phyloP scores from a whole-genome alignment of 257 asterid species.

The Handroanthus guayacan region DNA sequence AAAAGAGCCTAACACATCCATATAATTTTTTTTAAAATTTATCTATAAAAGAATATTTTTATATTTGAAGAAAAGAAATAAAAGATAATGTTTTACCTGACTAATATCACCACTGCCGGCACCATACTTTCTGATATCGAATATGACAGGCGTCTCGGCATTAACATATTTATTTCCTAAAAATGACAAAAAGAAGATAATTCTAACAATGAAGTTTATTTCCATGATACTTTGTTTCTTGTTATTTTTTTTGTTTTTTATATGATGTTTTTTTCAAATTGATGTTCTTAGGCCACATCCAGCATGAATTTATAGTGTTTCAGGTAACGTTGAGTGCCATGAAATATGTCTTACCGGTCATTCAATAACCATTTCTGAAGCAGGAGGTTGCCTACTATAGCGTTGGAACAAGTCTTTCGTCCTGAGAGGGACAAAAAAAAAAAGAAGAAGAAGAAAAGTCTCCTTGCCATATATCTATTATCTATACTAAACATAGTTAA shows the following conservation, averaged over 20 bases:
- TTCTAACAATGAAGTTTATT: neutral
- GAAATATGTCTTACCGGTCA: neutral
- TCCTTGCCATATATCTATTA: too few species aligned
- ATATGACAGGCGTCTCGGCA: neutral
- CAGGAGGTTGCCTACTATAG: neutral
- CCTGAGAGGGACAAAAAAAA: too few species aligned
- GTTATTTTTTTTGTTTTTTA: neutral
- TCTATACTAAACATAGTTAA: too few species aligned
- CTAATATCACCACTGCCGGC: constrained; percentile 27
- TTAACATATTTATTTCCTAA: constrained; percentile 23
- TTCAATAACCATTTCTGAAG: neutral
- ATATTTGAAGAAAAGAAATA: neutral
- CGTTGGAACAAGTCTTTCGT: neutral
- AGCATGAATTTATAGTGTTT: constrained; percentile 11
- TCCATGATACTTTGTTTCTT: constrained; percentile 14
- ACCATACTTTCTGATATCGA: constrained; percentile 36
- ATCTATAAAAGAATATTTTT: neutral
- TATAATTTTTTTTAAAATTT: neutral
- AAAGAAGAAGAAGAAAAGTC: too few species aligned
- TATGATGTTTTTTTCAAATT: too few species aligned
- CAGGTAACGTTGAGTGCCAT: neutral
- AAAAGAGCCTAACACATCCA: constrained; percentile 42
- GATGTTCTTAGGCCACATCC: too few species aligned
- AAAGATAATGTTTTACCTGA: neutral
- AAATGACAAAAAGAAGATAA: constrained; percentile 21